Percentiles rank a stretch among this genome's conserved stretches.
Evolutionary conservation across 2,329 filamentous ascomycete genomes (phyloP).

Genomic region (Stachybotrys chartarum): DNA sequence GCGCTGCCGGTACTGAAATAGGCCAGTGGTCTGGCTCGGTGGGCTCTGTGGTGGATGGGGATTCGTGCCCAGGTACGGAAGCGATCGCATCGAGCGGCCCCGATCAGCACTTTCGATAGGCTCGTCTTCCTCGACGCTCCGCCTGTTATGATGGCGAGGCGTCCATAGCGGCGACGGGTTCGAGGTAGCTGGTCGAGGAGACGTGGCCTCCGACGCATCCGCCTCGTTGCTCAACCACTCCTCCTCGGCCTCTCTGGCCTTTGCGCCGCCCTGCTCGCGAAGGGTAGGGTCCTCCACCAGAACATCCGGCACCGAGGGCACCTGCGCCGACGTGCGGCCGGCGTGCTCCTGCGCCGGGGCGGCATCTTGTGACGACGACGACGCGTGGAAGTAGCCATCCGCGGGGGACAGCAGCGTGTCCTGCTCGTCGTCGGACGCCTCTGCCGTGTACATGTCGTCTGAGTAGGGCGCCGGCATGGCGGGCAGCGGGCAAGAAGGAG

Average conservation of each 20-base stretch:
- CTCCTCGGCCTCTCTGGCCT: slow-evolving; percentile 36
- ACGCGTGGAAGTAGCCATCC: slow-evolving; percentile 44
- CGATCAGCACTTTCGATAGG: not conserved
- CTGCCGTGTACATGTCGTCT: slow-evolving; percentile 38
- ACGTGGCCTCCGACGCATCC: not conserved
- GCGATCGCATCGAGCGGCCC: not conserved
- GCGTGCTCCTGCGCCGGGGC: slow-evolving; percentile 10
- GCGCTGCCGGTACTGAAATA: slow-evolving; percentile 12
- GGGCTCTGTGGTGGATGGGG: not conserved
- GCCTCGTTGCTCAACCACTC: slow-evolving; percentile 26
- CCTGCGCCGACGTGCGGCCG: slow-evolving; percentile 19
- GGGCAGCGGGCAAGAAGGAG: slow-evolving; percentile 3
- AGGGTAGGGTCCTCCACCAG: slow-evolving; percentile 42
- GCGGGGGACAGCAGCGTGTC: slow-evolving; percentile 37
- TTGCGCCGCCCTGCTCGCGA: slow-evolving; percentile 25
- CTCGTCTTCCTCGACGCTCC: slow-evolving; percentile 15
- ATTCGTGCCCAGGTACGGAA: slow-evolving; percentile 1
- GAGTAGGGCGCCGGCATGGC: slow-evolving; percentile 40
- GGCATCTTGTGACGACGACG: slow-evolving; percentile 20
- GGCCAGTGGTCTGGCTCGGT: slow-evolving; percentile 1
- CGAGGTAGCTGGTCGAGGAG: not conserved
- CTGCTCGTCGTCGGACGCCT: slow-evolving; percentile 27
- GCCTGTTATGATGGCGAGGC: slow-evolving; percentile 11
- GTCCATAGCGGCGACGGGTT: slow-evolving; percentile 4
- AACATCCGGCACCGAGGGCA: slow-evolving; percentile 39